Base-by-base conservation (phyloP, 495 filamentous ascomycete species). In the Podospora didyma region DNA sequence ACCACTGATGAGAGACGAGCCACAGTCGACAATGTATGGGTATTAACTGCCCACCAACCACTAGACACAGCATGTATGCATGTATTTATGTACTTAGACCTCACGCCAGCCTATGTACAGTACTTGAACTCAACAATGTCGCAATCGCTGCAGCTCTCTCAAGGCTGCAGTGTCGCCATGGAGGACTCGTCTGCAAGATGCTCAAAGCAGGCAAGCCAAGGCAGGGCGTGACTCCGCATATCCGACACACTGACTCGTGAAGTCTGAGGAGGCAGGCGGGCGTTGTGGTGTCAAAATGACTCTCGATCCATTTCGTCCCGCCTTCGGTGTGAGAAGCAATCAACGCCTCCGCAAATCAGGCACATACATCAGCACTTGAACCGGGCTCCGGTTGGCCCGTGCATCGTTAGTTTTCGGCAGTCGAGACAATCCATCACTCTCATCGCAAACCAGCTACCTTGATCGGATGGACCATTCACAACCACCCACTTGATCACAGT, bases 271-370 rank as follows among this genome's bases (percentile, higher is more conserved):
- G 21, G 17, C 49, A 41, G 49, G 48, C 31, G 52, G 37, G 24
- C 28, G 22, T 2, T 57, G 51, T 31, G 26, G 26, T 19, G 46
- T 53, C 20, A 37, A 54, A 9, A 19, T 26, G 26, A 51, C 46
- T 26, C 46, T 53, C 44, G 46, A 17, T 31, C 53, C 56, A 63
- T 66, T 55, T 63, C 61, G 47, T 53, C 61, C 63, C 63, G 63
- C 42, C 44, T 66, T 66, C 63, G 63, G 63, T 66, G 60, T 63
- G 63, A 54, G 53, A 16, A 46, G 46, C 62, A 53, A 60, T 64
- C 52, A n/a, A 53, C 46, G 17, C 17, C 49, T 48, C 44, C 53
- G 51, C 49, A 54, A 50, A 53, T 53, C 51, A 54, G 42, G 14
- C 51, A 51, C 55, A 54, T 50, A 51, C 55, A 54, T 50, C 42